A percentile compares a stretch with the other conserved stretches of the same genome.
phyloP scores from a whole-genome alignment of 1,284 basidiomycete genomes.

The Leccinum solheimii region DNA sequence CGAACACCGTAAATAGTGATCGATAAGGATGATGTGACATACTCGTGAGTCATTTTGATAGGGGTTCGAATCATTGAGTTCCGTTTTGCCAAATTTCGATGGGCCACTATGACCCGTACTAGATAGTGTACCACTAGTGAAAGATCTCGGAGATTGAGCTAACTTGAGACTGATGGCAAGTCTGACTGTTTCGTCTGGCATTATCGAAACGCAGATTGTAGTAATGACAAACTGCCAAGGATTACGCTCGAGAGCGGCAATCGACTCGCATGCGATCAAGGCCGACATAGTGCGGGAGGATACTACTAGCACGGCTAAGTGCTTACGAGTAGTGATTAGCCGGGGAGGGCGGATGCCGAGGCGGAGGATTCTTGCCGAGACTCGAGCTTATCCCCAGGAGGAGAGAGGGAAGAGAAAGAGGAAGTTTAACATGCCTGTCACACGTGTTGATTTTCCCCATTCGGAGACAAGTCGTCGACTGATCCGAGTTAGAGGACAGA shows the following conservation, averaged over 20 bases:
- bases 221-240: conserved; percentile 2
- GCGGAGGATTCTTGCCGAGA: neutral
- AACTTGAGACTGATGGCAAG: conserved; percentile 4
- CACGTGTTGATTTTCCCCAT: conserved; percentile 31
- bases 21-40: neutral
- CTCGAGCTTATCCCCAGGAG: neutral
- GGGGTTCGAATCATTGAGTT: conserved; percentile 2
- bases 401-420: conserved; percentile 19
- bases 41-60: neutral
- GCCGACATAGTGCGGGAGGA: conserved; percentile 9
- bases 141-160: neutral
- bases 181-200: neutral
- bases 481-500: conserved; percentile 18
- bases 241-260: neutral
- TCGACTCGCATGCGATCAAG: neutral
- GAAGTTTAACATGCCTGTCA: conserved; percentile 20
- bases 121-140: neutral
- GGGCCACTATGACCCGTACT: neutral
- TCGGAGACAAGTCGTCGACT: conserved; percentile 9
- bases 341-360: conserved; percentile 17
- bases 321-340: neutral
- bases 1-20: neutral
- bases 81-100: neutral
- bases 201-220: neutral
- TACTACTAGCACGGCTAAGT: neutral